These are phyloP conservation scores for Alloteropsis angusta DNA, from an alignment of 202 grass and related monocot genomes.

Conservation along the genomic window DNA sequence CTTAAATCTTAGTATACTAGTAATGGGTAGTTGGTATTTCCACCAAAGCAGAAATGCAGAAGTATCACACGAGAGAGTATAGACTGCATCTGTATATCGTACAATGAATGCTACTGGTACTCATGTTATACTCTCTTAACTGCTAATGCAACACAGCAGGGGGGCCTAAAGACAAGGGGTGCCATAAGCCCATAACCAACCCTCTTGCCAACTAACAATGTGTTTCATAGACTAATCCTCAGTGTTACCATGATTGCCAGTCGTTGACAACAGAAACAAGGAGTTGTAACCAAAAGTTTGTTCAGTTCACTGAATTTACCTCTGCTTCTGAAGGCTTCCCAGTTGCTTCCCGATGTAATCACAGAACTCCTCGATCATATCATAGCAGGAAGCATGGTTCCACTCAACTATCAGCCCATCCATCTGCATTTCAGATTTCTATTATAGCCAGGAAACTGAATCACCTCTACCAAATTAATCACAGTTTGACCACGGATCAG, in stretches of 20 bases:
- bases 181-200: not conserved
- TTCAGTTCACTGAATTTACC: slow-evolving; percentile 33
- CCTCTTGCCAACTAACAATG: not conserved
- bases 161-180: not conserved
- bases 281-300: not conserved
- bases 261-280: not conserved
- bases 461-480: not conserved
- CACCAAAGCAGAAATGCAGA: not conserved
- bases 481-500: not conserved
- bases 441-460: not conserved
- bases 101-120: not conserved
- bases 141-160: not conserved
- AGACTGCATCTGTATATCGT: not conserved
- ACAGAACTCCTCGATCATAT: slow-evolving; percentile 72
- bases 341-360: slow-evolving; percentile 64
- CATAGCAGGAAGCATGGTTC: slow-evolving; percentile 67
- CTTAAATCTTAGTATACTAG: not conserved
- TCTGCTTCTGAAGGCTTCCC: slow-evolving; percentile 57
- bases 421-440: slow-evolving; percentile 44
- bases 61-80: not conserved
- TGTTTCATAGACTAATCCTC: not conserved
- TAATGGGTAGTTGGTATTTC: not conserved
- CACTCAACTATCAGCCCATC: slow-evolving; percentile 67
- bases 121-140: not conserved
- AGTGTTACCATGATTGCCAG: not conserved